phyloP scores from a whole-genome alignment of 257 asterid genomes.

The Coffea eugenioides region DNA sequence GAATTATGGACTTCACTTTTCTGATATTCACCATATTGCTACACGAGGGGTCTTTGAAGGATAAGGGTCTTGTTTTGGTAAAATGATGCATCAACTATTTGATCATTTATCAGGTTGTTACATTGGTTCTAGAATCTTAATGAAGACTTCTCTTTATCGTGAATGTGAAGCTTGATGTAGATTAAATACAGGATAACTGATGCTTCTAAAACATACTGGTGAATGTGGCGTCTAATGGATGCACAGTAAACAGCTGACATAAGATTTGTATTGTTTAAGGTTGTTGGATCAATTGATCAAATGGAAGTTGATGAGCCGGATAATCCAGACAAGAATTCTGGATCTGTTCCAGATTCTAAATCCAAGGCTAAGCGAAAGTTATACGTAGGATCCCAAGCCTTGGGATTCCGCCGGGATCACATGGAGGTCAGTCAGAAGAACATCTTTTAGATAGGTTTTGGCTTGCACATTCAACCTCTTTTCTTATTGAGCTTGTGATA shows the following conservation, averaged over 20 bases:
- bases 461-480: no score
- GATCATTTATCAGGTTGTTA: slow-evolving; percentile 6
- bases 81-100: neutral
- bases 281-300: slow-evolving; percentile 23
- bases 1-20: neutral
- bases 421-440: slow-evolving; percentile 37
- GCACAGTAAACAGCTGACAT: no score
- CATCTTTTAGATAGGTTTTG: no score
- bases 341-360: slow-evolving; percentile 61
- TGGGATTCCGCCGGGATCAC: slow-evolving; percentile 88
- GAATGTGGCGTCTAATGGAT: no score
- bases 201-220: no score
- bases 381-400: slow-evolving; percentile 86
- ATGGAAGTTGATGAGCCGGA: slow-evolving; percentile 84
- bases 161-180: no score
- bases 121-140: no score
- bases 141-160: no score
- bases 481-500: no score
- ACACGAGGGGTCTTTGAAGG: neutral
- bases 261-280: no score
- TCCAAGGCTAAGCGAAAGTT: slow-evolving; percentile 71
- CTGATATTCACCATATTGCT: neutral
- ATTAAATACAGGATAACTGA: no score
- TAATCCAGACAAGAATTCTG: slow-evolving; percentile 69
- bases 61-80: neutral